These are phyloP conservation scores for Apophysomyces ossiformis DNA, from an alignment of 371 early-diverging fungal genomes.

Conservation along the genomic window DNA sequence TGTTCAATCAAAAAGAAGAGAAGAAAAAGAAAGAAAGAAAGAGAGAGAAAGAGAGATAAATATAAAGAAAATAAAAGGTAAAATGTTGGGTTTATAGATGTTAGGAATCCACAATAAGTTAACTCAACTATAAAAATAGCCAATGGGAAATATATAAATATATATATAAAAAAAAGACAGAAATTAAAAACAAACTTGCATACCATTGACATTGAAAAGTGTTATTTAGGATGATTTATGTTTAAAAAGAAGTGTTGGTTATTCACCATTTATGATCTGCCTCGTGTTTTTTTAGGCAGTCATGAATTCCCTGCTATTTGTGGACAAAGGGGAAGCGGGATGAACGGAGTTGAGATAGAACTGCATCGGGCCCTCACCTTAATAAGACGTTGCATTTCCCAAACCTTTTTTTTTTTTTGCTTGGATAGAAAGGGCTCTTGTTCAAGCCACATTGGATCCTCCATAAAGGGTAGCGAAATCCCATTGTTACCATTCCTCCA, in stretches of 20 bases:
- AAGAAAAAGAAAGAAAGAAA: no score
- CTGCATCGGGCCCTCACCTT: slow-evolving; percentile 6
- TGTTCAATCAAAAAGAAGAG: no score
- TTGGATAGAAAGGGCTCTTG: neutral
- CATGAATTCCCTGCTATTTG: neutral
- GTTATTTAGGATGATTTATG: no score
- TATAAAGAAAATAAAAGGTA: neutral
- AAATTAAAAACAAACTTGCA: slow-evolving; percentile 12
- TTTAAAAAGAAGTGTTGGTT: neutral
- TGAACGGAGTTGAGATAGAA: neutral
- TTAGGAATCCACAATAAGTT: no score
- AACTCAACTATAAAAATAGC: no score
- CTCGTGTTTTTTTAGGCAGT: neutral
- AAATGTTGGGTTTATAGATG: neutral
- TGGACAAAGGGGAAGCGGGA: neutral
- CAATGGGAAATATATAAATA: neutral
- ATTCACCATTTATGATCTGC: neutral
- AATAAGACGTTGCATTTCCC: neutral
- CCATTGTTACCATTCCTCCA: neutral
- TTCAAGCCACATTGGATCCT: neutral
- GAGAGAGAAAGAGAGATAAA: neutral
- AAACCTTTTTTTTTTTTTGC: no score
- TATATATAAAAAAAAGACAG: slow-evolving; percentile 5
- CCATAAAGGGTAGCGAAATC: neutral
- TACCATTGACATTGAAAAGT: slow-evolving; percentile 3